Conservation (phyloP, 805 yeast genomes). For the Middelhovenomyces tepae region DNA sequence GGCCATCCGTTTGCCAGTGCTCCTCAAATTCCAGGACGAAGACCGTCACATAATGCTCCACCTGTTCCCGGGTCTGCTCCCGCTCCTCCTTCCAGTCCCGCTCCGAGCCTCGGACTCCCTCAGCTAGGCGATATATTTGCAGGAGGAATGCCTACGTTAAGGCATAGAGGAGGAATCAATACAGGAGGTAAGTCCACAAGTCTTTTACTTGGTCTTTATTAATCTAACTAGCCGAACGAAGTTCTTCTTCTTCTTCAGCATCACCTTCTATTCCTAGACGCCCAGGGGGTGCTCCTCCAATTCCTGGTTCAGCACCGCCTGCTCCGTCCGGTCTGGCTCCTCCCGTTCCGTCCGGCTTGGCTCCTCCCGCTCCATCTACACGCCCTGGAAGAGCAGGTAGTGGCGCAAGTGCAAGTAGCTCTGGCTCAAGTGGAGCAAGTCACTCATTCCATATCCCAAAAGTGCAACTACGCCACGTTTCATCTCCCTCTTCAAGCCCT, state of each 20-base stretch:
- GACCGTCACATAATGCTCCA: slow-evolving; percentile 14
- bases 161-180: slow-evolving; percentile 33
- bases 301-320: slow-evolving; percentile 12
- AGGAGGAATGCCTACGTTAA: slow-evolving; percentile 70
- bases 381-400: too few relatives aligned
- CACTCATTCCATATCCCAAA: too few relatives aligned
- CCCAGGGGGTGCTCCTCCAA: slow-evolving; percentile 9
- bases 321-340: slow-evolving; percentile 5
- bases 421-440: too few relatives aligned
- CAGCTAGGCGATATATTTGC: slow-evolving; percentile 64
- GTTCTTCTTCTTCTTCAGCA: slow-evolving; percentile 10
- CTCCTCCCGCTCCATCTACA: slow-evolving; percentile 1
- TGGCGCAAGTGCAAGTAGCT: too few relatives aligned
- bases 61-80: slow-evolving; percentile 21
- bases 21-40: slow-evolving; percentile 16
- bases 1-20: slow-evolving; percentile 19
- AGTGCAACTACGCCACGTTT: too few relatives aligned
- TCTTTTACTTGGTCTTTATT: not conserved
- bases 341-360: slow-evolving; percentile 1
- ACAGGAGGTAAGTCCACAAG: slow-evolving; percentile 15
- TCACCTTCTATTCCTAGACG: slow-evolving; percentile 4
- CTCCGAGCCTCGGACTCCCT: slow-evolving; percentile 24
- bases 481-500: too few relatives aligned
- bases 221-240: slow-evolving; percentile 14
- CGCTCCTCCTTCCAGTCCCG: slow-evolving; percentile 20